Conservation (phyloP, 805 yeast genomes). For the Metschnikowia santaceciliae region DNA sequence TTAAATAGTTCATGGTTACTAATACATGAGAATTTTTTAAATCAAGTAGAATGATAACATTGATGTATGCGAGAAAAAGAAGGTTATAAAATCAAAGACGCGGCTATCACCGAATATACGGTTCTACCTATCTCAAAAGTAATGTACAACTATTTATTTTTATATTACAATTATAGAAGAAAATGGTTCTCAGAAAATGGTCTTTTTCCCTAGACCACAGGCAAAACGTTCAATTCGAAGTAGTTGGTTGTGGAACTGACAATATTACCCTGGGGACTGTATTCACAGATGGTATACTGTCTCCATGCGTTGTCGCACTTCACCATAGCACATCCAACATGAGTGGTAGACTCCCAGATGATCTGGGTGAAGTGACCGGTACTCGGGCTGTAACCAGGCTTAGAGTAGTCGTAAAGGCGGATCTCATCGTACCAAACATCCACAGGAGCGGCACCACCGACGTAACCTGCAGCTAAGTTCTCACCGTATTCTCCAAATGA, state of each 20-base stretch:
- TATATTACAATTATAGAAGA: background rate
- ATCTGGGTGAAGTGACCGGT: slow-evolving; percentile 82
- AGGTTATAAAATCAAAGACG: too few relatives aligned
- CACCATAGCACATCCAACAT: slow-evolving; percentile 64
- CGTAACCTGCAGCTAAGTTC: slow-evolving; percentile 67
- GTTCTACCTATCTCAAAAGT: too few relatives aligned
- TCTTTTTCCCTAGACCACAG: slow-evolving; percentile 11
- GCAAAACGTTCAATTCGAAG: slow-evolving; percentile 44
- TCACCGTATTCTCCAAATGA: slow-evolving; percentile 71
- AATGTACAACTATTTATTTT: background rate
- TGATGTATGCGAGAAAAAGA: too few relatives aligned
- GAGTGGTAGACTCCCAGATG: slow-evolving; percentile 59
- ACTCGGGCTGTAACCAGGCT: slow-evolving; percentile 47
- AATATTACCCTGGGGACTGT: slow-evolving; percentile 51
- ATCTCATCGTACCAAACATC: slow-evolving; percentile 77
- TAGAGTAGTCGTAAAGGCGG: slow-evolving; percentile 45
- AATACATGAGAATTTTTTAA: slow-evolving; percentile 4
- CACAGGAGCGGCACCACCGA: slow-evolving; percentile 54
- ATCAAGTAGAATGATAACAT: background rate
- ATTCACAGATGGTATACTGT: slow-evolving; percentile 69
- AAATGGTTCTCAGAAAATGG: background rate
- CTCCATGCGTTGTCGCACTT: slow-evolving; percentile 47
- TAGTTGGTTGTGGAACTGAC: slow-evolving; percentile 33
- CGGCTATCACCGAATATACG: too few relatives aligned
- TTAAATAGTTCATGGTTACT: slow-evolving; percentile 5